Evolutionary conservation across 257 asterid species (phyloP), one percentile per base, ranked within the genome.

Genomic region (Solanum tacnaense): DNA sequence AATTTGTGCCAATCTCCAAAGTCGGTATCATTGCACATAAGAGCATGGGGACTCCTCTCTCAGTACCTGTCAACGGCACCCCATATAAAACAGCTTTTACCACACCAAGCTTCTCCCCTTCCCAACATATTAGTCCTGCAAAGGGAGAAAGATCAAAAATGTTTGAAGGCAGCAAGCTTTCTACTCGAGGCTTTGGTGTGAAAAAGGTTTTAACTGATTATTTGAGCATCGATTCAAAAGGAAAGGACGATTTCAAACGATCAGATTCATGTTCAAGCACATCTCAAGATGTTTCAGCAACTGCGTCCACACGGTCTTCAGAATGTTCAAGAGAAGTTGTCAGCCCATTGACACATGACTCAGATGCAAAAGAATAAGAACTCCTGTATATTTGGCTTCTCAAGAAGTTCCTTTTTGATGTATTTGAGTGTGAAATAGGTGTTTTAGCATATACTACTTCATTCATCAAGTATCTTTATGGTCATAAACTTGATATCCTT

Each of bases 171-270:
- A 85, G 68, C 84, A 93, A 88, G 35, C 84, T 89, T 62, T 83
- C 92, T 62, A 89, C 87, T 68, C 92, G 91, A 3, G 96, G 94
- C 46, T 90, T 92, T 18, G 95, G 96, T 0, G 95, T 92, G 91
- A 96, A 93, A 90, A 92, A 91, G 90, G 92, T 95, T 7, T 87
- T 95, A 92, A 94, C 98, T 36, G 96, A 96, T 87, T 94, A 95
- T 90, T 83, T 95, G 92, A 93, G 92, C 32, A 67, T 88, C 1
- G 94, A 94, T 67, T 88, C 94, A 18, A 93, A 95, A 85, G 92
- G 90, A 75, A 92, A 91, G 88, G 94, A 89, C 1, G 83, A 83
- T 44, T 85, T 89, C 6, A 85, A 65, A 86, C 88, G 92, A 87
- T 90, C 94, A 5, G 92, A 90, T 72, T 90, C 95, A 11, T 89